These are phyloP conservation scores for Crithidia sp. DNA, from an alignment of 208 protist species.

Conservation along the genomic window DNA sequence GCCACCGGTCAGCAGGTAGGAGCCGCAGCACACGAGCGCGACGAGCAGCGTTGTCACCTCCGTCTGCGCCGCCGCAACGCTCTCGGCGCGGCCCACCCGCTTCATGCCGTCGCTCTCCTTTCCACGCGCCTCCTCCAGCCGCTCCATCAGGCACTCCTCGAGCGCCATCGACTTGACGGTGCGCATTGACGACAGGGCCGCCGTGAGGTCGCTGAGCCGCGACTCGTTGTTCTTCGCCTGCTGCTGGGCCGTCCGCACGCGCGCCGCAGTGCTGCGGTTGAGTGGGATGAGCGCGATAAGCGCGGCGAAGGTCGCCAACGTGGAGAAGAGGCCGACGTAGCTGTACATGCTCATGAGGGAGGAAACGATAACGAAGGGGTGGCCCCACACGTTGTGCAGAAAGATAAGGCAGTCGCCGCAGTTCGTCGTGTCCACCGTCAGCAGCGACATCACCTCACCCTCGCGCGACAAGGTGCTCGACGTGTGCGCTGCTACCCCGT, in stretches of 20 bases:
- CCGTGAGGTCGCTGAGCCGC: conserved; percentile 64
- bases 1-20: conserved; percentile 60
- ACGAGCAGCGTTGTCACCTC: conserved; percentile 70
- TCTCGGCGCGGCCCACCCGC: conserved; percentile 44
- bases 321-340: conserved; percentile 69
- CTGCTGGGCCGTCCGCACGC: conserved; percentile 62
- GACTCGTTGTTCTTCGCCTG: conserved; percentile 49
- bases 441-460: conserved; percentile 59
- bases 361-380: conserved; percentile 63
- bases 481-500: not conserved
- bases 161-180: conserved; percentile 78
- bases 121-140: conserved; percentile 44
- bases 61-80: conserved; percentile 52
- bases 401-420: conserved; percentile 73
- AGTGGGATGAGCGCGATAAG: conserved; percentile 62
- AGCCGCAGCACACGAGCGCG: conserved; percentile 63
- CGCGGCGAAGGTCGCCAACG: conserved; percentile 52
- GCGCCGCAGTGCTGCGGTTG: conserved; percentile 48
- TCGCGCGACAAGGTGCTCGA: conserved; percentile 38
- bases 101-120: conserved; percentile 55
- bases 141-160: conserved; percentile 47
- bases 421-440: conserved; percentile 66
- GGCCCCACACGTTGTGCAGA: conserved; percentile 79
- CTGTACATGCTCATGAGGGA: conserved; percentile 71
- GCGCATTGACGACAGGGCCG: conserved; percentile 69